Base-by-base conservation (phyloP, 345 rosid species). In the Laguncularia racemosa region DNA sequence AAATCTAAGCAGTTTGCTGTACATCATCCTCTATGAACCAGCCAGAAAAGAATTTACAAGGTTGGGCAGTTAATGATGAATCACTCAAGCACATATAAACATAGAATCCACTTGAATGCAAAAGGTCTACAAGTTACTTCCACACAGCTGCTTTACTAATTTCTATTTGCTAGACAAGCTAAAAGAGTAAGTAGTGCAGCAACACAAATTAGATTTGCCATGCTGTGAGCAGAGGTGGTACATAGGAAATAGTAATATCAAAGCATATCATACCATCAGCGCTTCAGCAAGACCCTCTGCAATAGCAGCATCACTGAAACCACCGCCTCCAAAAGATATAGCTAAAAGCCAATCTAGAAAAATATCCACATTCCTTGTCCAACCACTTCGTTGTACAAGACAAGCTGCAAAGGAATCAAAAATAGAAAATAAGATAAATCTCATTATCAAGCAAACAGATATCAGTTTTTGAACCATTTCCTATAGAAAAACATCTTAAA, bases 231-330 rank as follows among this genome's bases (percentile, higher is more conserved):
- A 33, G 9, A 33, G 40, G 11, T 10, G 1, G 9, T 7, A 33
- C 20, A 47, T 20, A 17, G 44, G 28, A 52, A 51, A 51, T 13
- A 16, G 19, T 44, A 26, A 14, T n/a, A 26, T n/a, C 38, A 14
- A 43, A 63, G 60, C 9, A 59, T 2, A 21, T 19, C 70, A 48
- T 69, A 89, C 97, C 99, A 93, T 93, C 58, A 89, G 64, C 53
- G 99, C 97, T 74, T 93, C 97, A 55, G 96, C 76, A 69, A 93
- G 96, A 60, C 99, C 97, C 78, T 93, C 97, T 2, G 99, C 99
- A 67, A 92, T 87, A 44, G 97, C 99, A 66, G 79, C 96, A 60
- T 93, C 95, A 65, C 67, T 79, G 70, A 93, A 93, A 77, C 97
- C 97, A 68, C 95, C 96, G 68, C 97, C 97, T 57, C 78, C 62